These are phyloP conservation scores for Botrytis squamosa DNA, from an alignment of 2,329 filamentous ascomycete genomes.

Conservation along the genomic window DNA sequence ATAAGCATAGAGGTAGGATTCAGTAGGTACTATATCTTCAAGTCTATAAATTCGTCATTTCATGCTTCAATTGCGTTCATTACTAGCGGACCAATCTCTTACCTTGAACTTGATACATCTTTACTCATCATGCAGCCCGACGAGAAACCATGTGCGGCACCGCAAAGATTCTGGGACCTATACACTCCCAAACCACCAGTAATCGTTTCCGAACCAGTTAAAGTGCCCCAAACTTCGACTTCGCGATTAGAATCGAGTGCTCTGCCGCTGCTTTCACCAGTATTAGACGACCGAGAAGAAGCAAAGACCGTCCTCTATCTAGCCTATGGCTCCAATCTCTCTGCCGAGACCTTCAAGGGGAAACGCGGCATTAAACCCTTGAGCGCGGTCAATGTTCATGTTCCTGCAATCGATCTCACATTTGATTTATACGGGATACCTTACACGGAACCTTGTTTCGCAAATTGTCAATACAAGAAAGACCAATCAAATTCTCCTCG, in stretches of 20 bases:
- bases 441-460: constrained; percentile 89
- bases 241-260: constrained; percentile 1
- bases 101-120: background rate
- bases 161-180: constrained; percentile 19
- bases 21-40: background rate
- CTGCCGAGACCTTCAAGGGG: constrained; percentile 74
- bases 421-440: constrained; percentile 86
- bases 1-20: background rate
- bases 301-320: constrained; percentile 68
- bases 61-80: constrained; percentile 2
- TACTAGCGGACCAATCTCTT: constrained; percentile 12
- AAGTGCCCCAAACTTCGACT: background rate
- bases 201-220: background rate
- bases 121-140: constrained; percentile 4
- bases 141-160: background rate
- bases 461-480: constrained; percentile 64
- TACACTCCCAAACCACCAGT: background rate
- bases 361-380: constrained; percentile 76
- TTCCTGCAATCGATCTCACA: constrained; percentile 72
- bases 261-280: constrained; percentile 21
- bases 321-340: constrained; percentile 91
- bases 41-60: background rate
- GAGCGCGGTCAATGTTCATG: constrained; percentile 76
- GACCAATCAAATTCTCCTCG: constrained; percentile 31
- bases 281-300: constrained; percentile 22